A percentile compares a stretch with the other conserved stretches of the same genome.
phyloP scores from a whole-genome alignment of 768 basidiomycete species.

The Mycena maculata region DNA sequence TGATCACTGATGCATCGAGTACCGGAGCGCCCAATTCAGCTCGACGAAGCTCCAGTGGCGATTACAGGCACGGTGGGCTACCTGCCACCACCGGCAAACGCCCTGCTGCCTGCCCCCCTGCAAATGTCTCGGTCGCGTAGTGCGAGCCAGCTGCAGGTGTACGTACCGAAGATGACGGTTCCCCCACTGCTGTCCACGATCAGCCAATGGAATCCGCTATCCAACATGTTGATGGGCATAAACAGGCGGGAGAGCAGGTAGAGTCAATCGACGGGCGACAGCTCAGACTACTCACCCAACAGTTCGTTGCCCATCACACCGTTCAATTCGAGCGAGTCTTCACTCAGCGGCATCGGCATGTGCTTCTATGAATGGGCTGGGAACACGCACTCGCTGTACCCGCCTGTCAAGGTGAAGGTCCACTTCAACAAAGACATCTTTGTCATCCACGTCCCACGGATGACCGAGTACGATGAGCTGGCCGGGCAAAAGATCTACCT shows the following conservation, averaged over 20 bases:
- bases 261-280: constrained; percentile 82
- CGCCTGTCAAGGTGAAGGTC: constrained; percentile 90
- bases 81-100: constrained; percentile 39
- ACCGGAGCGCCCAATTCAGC: constrained; percentile 77
- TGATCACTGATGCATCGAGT: constrained; percentile 83
- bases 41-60: constrained; percentile 65
- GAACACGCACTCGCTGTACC: constrained; percentile 38
- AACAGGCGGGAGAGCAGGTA: constrained; percentile 87
- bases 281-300: constrained; percentile 87
- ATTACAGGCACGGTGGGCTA: constrained; percentile 47
- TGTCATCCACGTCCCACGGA: constrained; percentile 87
- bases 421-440: constrained; percentile 96
- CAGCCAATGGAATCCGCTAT: constrained; percentile 59
- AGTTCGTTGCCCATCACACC: constrained; percentile 90
- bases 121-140: constrained; percentile 73
- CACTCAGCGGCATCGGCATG: constrained; percentile 69
- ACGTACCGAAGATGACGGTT: constrained; percentile 65
- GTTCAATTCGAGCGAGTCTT: constrained; percentile 90
- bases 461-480: constrained; percentile 83
- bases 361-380: constrained; percentile 39
- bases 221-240: constrained; percentile 50
- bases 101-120: constrained; percentile 37
- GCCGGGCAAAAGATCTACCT: constrained; percentile 93
- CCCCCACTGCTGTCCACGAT: constrained; percentile 68
- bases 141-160: constrained; percentile 82